Conservation (phyloP, 805 yeast species). For the Candida tammaniensis region DNA sequence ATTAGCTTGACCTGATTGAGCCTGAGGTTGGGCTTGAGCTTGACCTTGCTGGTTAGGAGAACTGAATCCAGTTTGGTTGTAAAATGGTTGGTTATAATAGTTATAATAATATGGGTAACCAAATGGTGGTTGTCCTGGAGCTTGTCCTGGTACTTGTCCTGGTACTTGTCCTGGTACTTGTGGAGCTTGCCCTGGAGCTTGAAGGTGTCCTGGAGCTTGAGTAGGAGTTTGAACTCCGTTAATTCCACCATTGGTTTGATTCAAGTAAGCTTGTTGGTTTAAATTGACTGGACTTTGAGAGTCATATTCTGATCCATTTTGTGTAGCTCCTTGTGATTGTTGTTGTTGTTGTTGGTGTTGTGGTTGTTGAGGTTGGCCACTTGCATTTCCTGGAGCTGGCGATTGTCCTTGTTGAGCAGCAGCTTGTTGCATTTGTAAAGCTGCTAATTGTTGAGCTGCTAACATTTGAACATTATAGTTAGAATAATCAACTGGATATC, state of each 20-base stretch:
- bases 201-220: conserved; percentile 13
- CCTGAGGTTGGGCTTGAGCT: conserved; percentile 15
- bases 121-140: conserved; percentile 34
- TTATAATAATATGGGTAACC: conserved; percentile 41
- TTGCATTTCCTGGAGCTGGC: conserved; percentile 8
- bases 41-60: conserved; percentile 15
- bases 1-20: conserved; percentile 11
- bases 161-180: conserved; percentile 19
- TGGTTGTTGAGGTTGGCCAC: conserved; percentile 25
- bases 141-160: conserved; percentile 9
- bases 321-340: conserved; percentile 14
- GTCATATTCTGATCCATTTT: conserved; percentile 6
- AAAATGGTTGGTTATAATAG: conserved; percentile 40
- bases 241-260: conserved; percentile 1
- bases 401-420: conserved; percentile 9
- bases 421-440: conserved; percentile 11
- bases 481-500: conserved; percentile 45
- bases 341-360: conserved; percentile 23
- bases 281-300: conserved; percentile 9
- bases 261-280: conserved; percentile 9
- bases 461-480: conserved; percentile 35
- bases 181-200: conserved; percentile 8
- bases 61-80: conserved; percentile 21
- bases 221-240: not conserved
- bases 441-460: conserved; percentile 20